Percentiles rank a stretch among this genome's conserved stretches.
These are phyloP conservation scores for Trichoderma oligosporum DNA, from an alignment of 2,329 filamentous ascomycete species.

Conservation along the genomic window DNA sequence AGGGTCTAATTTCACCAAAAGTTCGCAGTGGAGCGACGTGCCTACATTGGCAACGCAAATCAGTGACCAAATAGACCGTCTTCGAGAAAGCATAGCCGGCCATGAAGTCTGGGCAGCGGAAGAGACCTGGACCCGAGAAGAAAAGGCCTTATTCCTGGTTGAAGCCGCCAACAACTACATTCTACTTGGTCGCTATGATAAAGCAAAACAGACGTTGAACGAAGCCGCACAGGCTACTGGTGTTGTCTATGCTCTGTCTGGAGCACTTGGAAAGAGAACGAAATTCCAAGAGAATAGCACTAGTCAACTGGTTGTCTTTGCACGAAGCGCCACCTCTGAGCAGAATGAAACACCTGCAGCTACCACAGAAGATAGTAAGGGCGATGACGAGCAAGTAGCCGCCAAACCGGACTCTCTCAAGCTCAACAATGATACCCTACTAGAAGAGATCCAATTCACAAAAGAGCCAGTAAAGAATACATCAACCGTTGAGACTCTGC, in stretches of 20 bases:
- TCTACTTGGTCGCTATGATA: constrained; percentile 74
- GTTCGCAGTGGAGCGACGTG: constrained; percentile 57
- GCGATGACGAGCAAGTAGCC: constrained; percentile 24
- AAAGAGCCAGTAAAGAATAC: constrained; percentile 43
- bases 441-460: constrained; percentile 81
- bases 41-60: constrained; percentile 52
- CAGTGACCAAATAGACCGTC: constrained; percentile 39
- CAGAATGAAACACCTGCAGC: constrained; percentile 25
- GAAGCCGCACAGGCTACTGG: constrained; percentile 63
- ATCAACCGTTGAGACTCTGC: constrained; percentile 45
- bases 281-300: constrained; percentile 74
- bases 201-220: constrained; percentile 67
- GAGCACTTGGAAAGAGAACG: constrained; percentile 80
- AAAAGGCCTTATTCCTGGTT: constrained; percentile 68
- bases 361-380: constrained; percentile 19
- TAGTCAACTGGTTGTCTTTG: constrained; percentile 87
- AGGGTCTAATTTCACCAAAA: constrained; percentile 53
- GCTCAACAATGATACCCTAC: constrained; percentile 86
- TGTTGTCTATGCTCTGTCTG: constrained; percentile 79
- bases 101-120: constrained; percentile 37
- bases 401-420: constrained; percentile 64
- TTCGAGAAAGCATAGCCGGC: constrained; percentile 39
- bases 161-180: constrained; percentile 82
- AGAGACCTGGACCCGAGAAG: constrained; percentile 41
- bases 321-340: constrained; percentile 62